A percentile compares a stretch with the other conserved stretches of the same genome.
phyloP scores from a whole-genome alignment of 495 filamentous ascomycete genomes.

The Aspergillus nidulans region DNA sequence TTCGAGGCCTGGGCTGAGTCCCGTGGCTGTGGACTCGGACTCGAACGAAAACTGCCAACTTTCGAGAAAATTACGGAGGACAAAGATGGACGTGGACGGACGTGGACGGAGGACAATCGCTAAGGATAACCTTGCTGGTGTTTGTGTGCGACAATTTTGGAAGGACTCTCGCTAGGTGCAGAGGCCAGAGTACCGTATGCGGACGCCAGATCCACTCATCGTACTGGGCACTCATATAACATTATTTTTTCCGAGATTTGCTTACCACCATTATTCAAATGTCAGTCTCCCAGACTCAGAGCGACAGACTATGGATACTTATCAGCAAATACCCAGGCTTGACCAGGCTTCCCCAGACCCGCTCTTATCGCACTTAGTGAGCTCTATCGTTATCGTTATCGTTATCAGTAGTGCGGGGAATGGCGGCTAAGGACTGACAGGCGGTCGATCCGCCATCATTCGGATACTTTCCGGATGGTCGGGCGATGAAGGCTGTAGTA shows the following conservation, averaged over 20 bases:
- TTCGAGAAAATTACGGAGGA: neutral
- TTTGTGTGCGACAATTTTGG: neutral
- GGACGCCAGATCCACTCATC: neutral
- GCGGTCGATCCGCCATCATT: neutral
- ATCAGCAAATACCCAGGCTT: no score
- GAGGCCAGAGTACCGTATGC: neutral
- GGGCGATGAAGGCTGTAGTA: no score
- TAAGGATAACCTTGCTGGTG: neutral
- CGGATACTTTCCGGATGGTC: neutral
- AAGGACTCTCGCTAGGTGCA: neutral
- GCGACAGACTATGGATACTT: no score
- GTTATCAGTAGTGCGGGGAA: neutral
- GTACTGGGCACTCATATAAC: neutral
- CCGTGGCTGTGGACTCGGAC: neutral
- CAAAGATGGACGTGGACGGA: neutral
- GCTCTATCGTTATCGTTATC: no score
- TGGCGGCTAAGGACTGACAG: neutral
- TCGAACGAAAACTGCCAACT: neutral
- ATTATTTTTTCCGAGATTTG: no score
- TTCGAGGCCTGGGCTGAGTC: neutral
- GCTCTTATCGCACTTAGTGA: neutral
- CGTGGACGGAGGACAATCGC: neutral
- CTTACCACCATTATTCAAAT: no score
- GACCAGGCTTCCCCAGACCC: neutral
- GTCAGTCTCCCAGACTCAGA: no score